Evolutionary conservation across 495 filamentous ascomycete genomes (phyloP).

Genomic region (Neurospora sp.): DNA sequence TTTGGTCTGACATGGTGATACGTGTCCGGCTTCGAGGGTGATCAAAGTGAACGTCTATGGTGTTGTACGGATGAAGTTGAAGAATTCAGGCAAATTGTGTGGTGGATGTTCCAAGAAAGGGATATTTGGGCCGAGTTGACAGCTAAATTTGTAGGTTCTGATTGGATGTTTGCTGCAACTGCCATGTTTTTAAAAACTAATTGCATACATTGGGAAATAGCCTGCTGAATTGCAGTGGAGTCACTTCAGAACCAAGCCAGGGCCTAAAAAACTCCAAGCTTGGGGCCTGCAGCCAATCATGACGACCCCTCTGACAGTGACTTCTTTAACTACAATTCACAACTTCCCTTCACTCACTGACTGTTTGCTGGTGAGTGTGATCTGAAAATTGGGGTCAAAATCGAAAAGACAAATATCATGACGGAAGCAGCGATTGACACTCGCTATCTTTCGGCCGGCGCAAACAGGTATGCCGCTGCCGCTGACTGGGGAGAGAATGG

Average conservation of each 20-base stretch:
- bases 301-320: not conserved
- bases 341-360: not conserved
- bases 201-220: not conserved
- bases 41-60: not conserved
- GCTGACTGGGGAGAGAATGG: conserved; percentile 79
- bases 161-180: not conserved
- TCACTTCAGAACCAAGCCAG: not conserved
- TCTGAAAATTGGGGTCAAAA: not conserved
- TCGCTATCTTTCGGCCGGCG: conserved; percentile 73
- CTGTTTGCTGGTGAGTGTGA: not conserved
- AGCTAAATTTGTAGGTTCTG: not conserved
- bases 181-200: not conserved
- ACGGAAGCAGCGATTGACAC: conserved; percentile 10
- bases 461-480: conserved; percentile 78
- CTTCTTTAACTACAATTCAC: not conserved
- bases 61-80: not conserved
- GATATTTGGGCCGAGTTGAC: not conserved
- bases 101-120: not conserved
- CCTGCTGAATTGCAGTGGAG: not conserved
- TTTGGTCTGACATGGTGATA: conserved; percentile 8
- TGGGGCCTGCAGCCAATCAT: not conserved
- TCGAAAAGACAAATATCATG: conserved; percentile 5
- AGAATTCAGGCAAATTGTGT: not conserved
- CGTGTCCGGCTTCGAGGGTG: not conserved
- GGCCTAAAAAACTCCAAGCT: not conserved